A percentile compares a stretch with the other conserved stretches of the same genome.
Evolutionary conservation across 345 rosid species (phyloP).

Genomic region (Lagerstroemia speciosa): DNA sequence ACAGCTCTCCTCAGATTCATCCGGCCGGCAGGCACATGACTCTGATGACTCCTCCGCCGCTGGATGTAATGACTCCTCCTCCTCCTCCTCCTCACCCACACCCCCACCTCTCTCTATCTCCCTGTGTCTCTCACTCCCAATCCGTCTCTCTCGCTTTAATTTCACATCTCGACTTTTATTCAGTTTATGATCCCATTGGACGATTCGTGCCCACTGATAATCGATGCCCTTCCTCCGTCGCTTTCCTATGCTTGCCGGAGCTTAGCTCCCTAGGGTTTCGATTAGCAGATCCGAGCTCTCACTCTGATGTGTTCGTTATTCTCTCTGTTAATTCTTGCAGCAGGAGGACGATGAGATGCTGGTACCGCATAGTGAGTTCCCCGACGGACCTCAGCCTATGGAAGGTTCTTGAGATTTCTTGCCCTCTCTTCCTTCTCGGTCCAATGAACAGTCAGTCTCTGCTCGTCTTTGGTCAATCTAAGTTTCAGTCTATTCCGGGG

Average conservation of each 20-base stretch:
- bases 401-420: conserved; percentile 25
- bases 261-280: conserved; percentile 28
- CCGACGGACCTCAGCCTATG: conserved; percentile 56
- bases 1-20: conserved; percentile 9
- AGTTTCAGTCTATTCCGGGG: not conserved
- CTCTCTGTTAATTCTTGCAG: conserved; percentile 19
- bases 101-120: too few relatives aligned
- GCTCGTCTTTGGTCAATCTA: not conserved
- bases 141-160: not conserved
- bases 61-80: conserved; percentile 25
- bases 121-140: not conserved
- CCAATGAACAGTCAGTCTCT: not conserved
- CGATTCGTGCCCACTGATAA: conserved; percentile 8
- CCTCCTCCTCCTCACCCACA: too few relatives aligned
- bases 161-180: not conserved
- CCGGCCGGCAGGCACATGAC: conserved; percentile 35
- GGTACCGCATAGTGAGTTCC: conserved; percentile 46
- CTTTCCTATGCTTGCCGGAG: not conserved
- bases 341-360: conserved; percentile 63
- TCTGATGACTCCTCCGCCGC: conserved; percentile 48
- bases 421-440: not conserved
- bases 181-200: not conserved
- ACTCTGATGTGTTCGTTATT: conserved; percentile 6
- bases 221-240: not conserved
- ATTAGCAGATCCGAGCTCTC: conserved; percentile 30